Conservation (phyloP, 2,329 filamentous ascomycete genomes). For the Endothia cerciana region DNA sequence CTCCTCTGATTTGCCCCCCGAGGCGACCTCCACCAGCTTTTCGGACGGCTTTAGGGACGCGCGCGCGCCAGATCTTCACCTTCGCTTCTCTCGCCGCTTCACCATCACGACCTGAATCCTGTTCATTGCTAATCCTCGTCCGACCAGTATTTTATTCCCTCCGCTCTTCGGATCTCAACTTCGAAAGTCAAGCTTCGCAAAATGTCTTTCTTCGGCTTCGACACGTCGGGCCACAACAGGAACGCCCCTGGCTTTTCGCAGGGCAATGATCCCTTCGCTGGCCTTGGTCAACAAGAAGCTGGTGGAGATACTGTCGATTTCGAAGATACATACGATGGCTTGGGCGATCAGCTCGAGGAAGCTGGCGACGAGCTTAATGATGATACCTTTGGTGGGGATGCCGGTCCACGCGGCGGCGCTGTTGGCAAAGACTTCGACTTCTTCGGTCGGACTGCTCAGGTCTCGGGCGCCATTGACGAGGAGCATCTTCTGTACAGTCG, state of each 20-base stretch:
- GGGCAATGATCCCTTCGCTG: slow-evolving; percentile 83
- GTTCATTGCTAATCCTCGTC: background rate
- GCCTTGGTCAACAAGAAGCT: slow-evolving; percentile 68
- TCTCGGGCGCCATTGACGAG: slow-evolving; percentile 83
- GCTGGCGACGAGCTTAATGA: slow-evolving; percentile 95
- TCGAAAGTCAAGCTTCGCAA: slow-evolving; percentile 29
- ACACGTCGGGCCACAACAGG: slow-evolving; percentile 70
- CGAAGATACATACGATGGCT: slow-evolving; percentile 95
- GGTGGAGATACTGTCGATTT: slow-evolving; percentile 71
- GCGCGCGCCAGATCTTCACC: background rate
- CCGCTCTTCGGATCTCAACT: background rate
- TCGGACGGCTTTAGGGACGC: background rate
- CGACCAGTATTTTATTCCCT: slow-evolving; percentile 6
- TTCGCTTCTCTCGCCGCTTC: background rate
- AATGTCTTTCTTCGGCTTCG: slow-evolving; percentile 95
- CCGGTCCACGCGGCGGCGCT: slow-evolving; percentile 47
- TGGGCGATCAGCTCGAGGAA: slow-evolving; percentile 89
- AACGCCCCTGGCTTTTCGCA: slow-evolving; percentile 81
- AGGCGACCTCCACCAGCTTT: background rate
- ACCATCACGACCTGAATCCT: background rate
- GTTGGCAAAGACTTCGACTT: slow-evolving; percentile 97
- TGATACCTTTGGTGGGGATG: slow-evolving; percentile 77
- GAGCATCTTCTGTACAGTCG: slow-evolving; percentile 85
- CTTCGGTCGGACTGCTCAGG: slow-evolving; percentile 88
- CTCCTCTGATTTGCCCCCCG: background rate